Evolutionary conservation across 2,329 filamentous ascomycete species (phyloP), one percentile per base, ranked within the genome.

Genomic region (Fusarium sp.): DNA sequence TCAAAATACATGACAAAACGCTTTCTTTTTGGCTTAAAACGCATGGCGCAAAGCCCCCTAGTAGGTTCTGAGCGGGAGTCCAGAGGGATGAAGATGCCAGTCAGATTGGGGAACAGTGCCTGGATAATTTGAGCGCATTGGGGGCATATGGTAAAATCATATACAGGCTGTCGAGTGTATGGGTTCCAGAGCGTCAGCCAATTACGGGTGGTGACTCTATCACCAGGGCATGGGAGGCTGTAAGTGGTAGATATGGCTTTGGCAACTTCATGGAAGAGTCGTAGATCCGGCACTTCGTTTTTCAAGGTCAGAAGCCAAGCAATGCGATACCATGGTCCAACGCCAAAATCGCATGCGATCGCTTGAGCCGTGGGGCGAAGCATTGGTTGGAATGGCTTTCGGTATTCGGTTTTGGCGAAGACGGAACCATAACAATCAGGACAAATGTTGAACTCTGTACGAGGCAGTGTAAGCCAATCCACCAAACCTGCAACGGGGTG

Each of bases 231-330:
- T 83, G 78, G 88, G 79, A 81, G 87, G 77, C 74, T 87, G 20
- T 79, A 87, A 9, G 88, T 86, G 5, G 88, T 84, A 11, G 78
- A 59, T 22, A 77, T 70, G 44, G 94, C 88, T 15, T 89, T 87
- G 10, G 92, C 91, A 39, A 98, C 86, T 42, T 89, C 88, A 66
- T 92, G 89, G 36, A 98, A 86, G 10, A 97, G 83, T 18, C 89
- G 88, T 45, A 96, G 83, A 73, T 94, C 90, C 7, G 88, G 85
- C 24, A 89, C 85, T 18, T 89, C 84, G 74, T 94, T 89, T 81
- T 95, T 94, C 59, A 93, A 84, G 5, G 91, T 95, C 71, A 97
- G 87, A 7, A 95, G 87, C 90, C 93, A 97, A 2, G 95, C 95
- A 44, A 98, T 90, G 34, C 94, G 91, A 77, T 94, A 92, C 94